phyloP scores from a whole-genome alignment of 2,329 filamentous ascomycete species.

The Colletotrichum tamarilloi region DNA sequence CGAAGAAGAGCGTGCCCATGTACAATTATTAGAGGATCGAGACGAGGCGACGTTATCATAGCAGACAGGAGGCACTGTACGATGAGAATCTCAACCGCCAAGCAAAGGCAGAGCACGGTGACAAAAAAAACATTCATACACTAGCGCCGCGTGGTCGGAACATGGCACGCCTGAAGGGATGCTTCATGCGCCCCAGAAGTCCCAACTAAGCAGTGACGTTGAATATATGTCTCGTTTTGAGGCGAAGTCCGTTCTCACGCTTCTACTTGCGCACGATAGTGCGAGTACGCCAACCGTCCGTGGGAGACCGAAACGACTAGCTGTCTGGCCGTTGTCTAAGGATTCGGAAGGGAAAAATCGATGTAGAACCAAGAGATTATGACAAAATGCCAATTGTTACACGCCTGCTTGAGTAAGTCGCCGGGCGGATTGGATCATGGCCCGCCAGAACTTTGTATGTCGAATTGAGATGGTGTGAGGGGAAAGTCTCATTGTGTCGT shows the following conservation, averaged over 20 bases:
- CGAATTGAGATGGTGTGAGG: neutral
- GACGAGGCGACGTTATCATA: neutral
- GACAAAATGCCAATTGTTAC: neutral
- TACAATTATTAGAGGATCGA: conserved; percentile 24
- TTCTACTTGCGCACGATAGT: neutral
- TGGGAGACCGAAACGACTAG: conserved; percentile 15
- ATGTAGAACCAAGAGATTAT: neutral
- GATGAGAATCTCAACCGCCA: conserved; percentile 25
- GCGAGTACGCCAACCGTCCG: neutral
- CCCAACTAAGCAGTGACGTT: conserved; percentile 7
- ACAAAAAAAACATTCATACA: neutral
- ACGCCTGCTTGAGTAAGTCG: neutral
- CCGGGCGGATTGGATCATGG: neutral
- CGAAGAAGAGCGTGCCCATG: conserved; percentile 16
- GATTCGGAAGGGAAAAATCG: neutral
- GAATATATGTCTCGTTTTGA: conserved; percentile 6
- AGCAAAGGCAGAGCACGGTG: conserved; percentile 8
- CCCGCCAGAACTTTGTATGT: neutral
- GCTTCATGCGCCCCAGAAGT: neutral
- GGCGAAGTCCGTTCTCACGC: conserved; percentile 20
- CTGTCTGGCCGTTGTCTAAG: neutral
- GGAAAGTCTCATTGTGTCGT: neutral
- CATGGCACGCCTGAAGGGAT: neutral
- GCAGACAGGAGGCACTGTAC: conserved; percentile 21
- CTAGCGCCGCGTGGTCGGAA: conserved; percentile 19